phyloP scores from a whole-genome alignment of 257 asterid genomes.

The Galeopsis tetrahit region DNA sequence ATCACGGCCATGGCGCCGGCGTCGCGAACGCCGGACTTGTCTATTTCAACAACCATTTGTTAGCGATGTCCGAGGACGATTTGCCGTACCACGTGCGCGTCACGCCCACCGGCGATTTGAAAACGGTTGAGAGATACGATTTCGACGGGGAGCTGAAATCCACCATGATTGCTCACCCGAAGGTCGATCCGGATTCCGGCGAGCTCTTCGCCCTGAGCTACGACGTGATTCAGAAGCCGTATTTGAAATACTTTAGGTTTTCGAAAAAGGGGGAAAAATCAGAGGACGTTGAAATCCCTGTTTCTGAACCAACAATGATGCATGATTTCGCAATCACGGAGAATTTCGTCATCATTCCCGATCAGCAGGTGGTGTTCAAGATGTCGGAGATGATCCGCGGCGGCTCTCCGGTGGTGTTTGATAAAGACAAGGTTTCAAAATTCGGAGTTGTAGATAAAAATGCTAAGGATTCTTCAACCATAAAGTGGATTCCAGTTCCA shows the following conservation, averaged over 20 bases:
- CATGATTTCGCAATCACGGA: slow-evolving; percentile 89
- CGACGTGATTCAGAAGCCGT: slow-evolving; percentile 81
- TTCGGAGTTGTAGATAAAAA: slow-evolving; percentile 70
- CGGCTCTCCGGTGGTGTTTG: slow-evolving; percentile 85
- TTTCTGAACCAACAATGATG: slow-evolving; percentile 87
- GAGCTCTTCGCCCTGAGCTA: slow-evolving; percentile 88
- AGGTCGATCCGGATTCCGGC: slow-evolving; percentile 82
- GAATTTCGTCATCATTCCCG: slow-evolving; percentile 70
- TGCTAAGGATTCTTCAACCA: slow-evolving; percentile 47
- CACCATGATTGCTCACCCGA: slow-evolving; percentile 96
- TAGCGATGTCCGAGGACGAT: slow-evolving; percentile 95
- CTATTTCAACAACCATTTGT: slow-evolving; percentile 67
- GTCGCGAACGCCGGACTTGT: slow-evolving; percentile 92
- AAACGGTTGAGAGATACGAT: slow-evolving; percentile 63
- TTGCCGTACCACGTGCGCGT: slow-evolving; percentile 79
- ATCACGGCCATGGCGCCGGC: slow-evolving; percentile 74
- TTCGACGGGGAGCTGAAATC: slow-evolving; percentile 64
- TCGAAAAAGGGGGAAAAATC: slow-evolving; percentile 68
- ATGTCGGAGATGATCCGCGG: slow-evolving; percentile 83
- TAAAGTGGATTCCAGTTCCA: slow-evolving; percentile 82
- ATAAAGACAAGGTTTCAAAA: slow-evolving; percentile 57
- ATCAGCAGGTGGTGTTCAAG: slow-evolving; percentile 90
- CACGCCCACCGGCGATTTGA: slow-evolving; percentile 61
- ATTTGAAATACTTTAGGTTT: slow-evolving; percentile 69
- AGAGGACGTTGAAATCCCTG: slow-evolving; percentile 75